Conservation (phyloP, 2,329 filamentous ascomycete genomes). For the Ophiosphaerella korrae region DNA sequence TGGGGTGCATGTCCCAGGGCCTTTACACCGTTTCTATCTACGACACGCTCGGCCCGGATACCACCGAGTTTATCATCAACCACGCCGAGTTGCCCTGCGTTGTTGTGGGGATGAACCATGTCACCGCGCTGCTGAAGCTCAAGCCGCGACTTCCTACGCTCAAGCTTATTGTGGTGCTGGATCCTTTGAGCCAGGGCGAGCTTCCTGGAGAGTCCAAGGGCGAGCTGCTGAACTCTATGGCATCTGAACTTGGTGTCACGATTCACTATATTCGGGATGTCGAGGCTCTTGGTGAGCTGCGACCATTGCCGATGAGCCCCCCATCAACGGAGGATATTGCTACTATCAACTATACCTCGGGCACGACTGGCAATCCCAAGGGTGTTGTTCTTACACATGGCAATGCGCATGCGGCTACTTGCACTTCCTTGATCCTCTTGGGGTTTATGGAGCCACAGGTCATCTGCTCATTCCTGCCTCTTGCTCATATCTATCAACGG, state of each 20-base stretch:
- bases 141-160: conserved; percentile 76
- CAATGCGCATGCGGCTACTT: conserved; percentile 76
- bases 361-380: conserved; percentile 82
- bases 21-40: conserved; percentile 93
- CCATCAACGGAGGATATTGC: conserved; percentile 76
- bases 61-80: conserved; percentile 95
- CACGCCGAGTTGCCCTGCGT: conserved; percentile 79
- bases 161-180: conserved; percentile 87
- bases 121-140: conserved; percentile 80
- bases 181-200: conserved; percentile 81
- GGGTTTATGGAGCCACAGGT: conserved; percentile 64
- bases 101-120: conserved; percentile 78
- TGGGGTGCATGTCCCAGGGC: conserved; percentile 84
- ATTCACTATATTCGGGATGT: conserved; percentile 82
- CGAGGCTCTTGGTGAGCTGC: conserved; percentile 76
- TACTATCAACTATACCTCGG: conserved; percentile 91
- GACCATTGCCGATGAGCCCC: conserved; percentile 71
- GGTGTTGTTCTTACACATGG: conserved; percentile 82
- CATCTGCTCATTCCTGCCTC: conserved; percentile 83
- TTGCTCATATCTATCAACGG: conserved; percentile 93
- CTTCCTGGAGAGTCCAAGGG: conserved; percentile 77
- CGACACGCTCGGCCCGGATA: conserved; percentile 89
- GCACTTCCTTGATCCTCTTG: conserved; percentile 62
- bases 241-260: conserved; percentile 72
- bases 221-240: conserved; percentile 75